Evolutionary conservation across 2,329 filamentous ascomycete genomes (phyloP), one percentile per base, ranked within the genome.

Genomic region (Calcarisporium arbuscula): DNA sequence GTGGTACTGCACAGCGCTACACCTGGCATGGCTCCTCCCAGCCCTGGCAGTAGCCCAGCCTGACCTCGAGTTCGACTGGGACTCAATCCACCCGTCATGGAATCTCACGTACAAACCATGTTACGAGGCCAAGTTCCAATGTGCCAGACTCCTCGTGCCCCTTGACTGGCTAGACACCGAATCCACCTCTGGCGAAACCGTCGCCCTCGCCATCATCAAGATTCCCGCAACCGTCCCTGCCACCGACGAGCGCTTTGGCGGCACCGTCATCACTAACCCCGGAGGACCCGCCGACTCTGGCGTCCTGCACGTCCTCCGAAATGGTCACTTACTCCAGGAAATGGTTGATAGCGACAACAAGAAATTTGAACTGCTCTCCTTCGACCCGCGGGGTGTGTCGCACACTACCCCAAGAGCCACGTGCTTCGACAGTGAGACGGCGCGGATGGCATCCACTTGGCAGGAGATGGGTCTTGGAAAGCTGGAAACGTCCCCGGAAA

Each of bases 71-170:
- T 36, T 45, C 26, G 28, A 44, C 10, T 47, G 42, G 40, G 34
- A 26, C n/a, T 23, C 30, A 15, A 40, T 45, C 22, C 30, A 18
- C 18, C 38, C 45, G 11, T 41, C 44, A 3, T 27, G 22, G 7
- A 29, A 30, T 6, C 45, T 59, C 5, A 23, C 44, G 7, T 60
- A 52, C 35, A 32, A 38, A 5, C 38, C 42, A 8, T 68, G 65
- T 48, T 64, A 53, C 37, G 49, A 40, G 14, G 46, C 45, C 9
- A 45, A 38, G 3, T 56, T 54, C 30, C 43, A 60, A 36, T 68
- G 65, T 39, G 62, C 64, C 5, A 48, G 57, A n/a, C 47, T 70
- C 6, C 46, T 58, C 19, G 47, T 68, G 4, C 65, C 66, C 1
- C 46, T 68, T 32, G 57, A 57, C 43, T 62, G 54, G 49, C 57